Percentiles rank a stretch among this genome's conserved stretches.
Evolutionary conservation across 2,329 filamentous ascomycete genomes (phyloP).

Genomic region (Claviceps purpurea): DNA sequence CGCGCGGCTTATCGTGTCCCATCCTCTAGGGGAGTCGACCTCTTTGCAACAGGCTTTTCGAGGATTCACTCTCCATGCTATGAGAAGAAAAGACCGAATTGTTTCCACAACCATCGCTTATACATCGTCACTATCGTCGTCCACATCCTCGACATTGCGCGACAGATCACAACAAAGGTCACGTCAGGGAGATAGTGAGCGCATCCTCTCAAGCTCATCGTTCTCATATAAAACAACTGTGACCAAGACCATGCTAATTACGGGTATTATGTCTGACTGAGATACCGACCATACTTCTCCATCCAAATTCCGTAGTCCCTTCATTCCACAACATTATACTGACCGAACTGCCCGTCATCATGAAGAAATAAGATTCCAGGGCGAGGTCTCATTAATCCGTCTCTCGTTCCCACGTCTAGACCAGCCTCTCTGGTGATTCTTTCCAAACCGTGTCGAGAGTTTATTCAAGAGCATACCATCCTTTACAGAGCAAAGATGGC

Average conservation of each 20-base stretch:
- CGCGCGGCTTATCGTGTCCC: too few relatives aligned
- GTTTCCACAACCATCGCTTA: too few relatives aligned
- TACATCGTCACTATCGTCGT: too few relatives aligned
- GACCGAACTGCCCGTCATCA: not conserved
- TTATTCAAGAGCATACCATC: not conserved
- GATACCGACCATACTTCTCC: not conserved
- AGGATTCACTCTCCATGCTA: too few relatives aligned
- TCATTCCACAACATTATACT: not conserved
- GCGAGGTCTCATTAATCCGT: not conserved
- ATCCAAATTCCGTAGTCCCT: not conserved
- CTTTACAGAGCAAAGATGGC: conserved; percentile 38
- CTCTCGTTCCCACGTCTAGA: not conserved
- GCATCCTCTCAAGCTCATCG: not conserved
- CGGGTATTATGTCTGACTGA: not conserved
- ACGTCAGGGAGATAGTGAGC: too few relatives aligned
- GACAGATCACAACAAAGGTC: too few relatives aligned
- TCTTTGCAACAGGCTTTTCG: too few relatives aligned
- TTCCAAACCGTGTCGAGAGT: too few relatives aligned
- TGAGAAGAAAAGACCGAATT: too few relatives aligned
- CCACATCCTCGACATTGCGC: too few relatives aligned
- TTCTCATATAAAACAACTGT: not conserved
- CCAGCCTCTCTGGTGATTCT: too few relatives aligned
- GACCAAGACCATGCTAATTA: not conserved
- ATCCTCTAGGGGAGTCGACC: too few relatives aligned
- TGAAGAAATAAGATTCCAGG: not conserved